These are phyloP conservation scores for Anthracocystis setariae DNA, from an alignment of 1,284 basidiomycete species.

Conservation along the genomic window DNA sequence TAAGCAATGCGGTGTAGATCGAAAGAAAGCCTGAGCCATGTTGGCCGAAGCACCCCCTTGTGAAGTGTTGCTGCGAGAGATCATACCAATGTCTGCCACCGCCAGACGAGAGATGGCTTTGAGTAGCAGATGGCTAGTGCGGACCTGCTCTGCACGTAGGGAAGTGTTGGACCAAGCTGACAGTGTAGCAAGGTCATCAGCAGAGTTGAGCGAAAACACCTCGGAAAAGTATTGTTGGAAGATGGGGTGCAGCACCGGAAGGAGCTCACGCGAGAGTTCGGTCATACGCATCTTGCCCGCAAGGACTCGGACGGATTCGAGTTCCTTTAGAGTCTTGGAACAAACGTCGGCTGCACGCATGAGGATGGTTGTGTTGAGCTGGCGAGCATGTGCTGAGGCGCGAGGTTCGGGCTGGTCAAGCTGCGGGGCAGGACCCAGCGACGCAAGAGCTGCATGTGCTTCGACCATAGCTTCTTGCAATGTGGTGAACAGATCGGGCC, in stretches of 20 bases:
- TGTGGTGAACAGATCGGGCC: slow-evolving; percentile 59
- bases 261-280: slow-evolving; percentile 58
- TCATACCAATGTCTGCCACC: slow-evolving; percentile 60
- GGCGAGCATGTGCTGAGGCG: slow-evolving; percentile 16
- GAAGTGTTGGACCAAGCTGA: slow-evolving; percentile 52
- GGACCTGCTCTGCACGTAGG: slow-evolving; percentile 50
- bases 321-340: slow-evolving; percentile 61
- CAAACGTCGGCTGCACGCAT: slow-evolving; percentile 60
- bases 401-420: slow-evolving; percentile 27
- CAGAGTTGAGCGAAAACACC: slow-evolving; percentile 38
- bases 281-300: slow-evolving; percentile 66
- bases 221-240: slow-evolving; percentile 60
- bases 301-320: slow-evolving; percentile 59
- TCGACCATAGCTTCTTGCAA: slow-evolving; percentile 57
- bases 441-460: slow-evolving; percentile 41
- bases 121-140: slow-evolving; percentile 63
- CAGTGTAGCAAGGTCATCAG: slow-evolving; percentile 34
- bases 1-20: slow-evolving; percentile 56
- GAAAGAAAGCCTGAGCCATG: slow-evolving; percentile 61
- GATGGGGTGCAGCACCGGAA: slow-evolving; percentile 61
- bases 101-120: slow-evolving; percentile 59
- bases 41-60: slow-evolving; percentile 44
- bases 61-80: slow-evolving; percentile 41
- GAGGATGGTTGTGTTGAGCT: slow-evolving; percentile 48
- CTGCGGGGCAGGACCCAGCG: slow-evolving; percentile 34